Base-by-base conservation (phyloP, 768 basidiomycete species). In the Fomitopsis pulvina region DNA sequence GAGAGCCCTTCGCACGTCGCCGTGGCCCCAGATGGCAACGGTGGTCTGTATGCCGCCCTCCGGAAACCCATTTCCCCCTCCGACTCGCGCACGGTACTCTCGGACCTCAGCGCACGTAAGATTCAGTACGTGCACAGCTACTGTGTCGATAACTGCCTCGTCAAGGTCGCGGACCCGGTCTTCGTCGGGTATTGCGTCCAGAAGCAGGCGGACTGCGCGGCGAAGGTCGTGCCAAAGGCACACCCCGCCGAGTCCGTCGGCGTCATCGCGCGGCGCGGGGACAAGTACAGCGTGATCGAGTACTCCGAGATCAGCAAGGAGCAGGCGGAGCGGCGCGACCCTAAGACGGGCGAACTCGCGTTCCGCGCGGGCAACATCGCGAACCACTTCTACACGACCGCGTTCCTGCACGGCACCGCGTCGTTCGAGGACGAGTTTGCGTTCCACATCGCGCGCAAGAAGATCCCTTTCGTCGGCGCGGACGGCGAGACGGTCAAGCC, bases 71-170 rank as follows among this genome's bases (percentile, higher is more conserved):
- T 95, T 20, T 79, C 80, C 16, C 61, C 79, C 24, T 63, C 76
- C 28, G 75, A 76, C 56, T 72, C 78, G 18, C 76, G 68, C 47
- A 87, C 87, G 20, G 92, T 98, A 42, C 83, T 99, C 37, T 76
- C 85, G 34, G 92, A 98, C 66, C 78, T 98, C 55, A 70, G 73
- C 22, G 64, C 71, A 37, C 90, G 92, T 56, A 79, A 81, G 37
- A 71, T 98, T 54, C 77, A 82, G 51, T 96, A 95, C 68, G 77
- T 99, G 43, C 95, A 99, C 68, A 88, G 84, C 2, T 98, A 96
- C 72, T 85, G 95, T 62, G 96, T 99, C 60, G 96, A 99, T 74
- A 99, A 99, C 74, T 98, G 96, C 68, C 87, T 99, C 52, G 96
- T 97, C 55, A 82, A 85, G 53, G 91, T 99, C 48, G 96, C 94